Percentiles rank a stretch among this genome's conserved stretches.
phyloP scores from a whole-genome alignment of 352 stramenopile genomes.

The Globisporangium canariense region DNA sequence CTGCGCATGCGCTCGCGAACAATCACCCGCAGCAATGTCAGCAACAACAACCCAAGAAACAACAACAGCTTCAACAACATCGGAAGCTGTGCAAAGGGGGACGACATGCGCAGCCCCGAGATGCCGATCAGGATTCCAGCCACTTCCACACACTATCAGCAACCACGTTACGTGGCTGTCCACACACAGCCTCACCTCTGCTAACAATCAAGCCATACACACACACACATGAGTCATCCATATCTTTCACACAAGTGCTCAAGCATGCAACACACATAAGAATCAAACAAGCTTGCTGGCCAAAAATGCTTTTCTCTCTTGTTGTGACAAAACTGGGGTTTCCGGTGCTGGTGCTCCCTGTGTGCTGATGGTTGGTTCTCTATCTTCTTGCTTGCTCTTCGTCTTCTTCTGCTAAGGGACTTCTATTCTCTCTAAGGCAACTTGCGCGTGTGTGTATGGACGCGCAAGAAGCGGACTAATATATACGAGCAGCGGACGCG shows the following conservation, averaged over 20 bases:
- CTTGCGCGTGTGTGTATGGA: not conserved
- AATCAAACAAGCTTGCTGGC: not conserved
- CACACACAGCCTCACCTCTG: not conserved
- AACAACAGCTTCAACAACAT: not conserved
- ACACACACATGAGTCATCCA: too few relatives aligned
- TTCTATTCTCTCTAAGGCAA: constrained; percentile 17
- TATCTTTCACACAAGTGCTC: not conserved
- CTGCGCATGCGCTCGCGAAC: constrained; percentile 28
- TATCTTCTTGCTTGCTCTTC: constrained; percentile 4
- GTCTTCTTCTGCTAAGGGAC: not conserved
- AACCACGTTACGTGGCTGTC: not conserved
- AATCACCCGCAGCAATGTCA: not conserved
- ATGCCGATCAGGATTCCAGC: constrained; percentile 12
- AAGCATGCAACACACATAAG: not conserved
- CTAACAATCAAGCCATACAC: not conserved
- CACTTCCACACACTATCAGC: constrained; percentile 6
- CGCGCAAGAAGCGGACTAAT: constrained; percentile 10
- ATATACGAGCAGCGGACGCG: constrained; percentile 18
- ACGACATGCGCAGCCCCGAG: constrained; percentile 44
- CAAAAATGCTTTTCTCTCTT: constrained; percentile 4
- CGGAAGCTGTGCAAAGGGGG: constrained; percentile 30
- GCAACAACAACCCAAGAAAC: not conserved
- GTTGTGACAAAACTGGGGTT: constrained; percentile 2
- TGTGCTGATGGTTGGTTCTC: constrained; percentile 1
- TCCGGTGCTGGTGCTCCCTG: not conserved